Conservation (phyloP, 495 filamentous ascomycete species). For the Lepraria neglecta region DNA sequence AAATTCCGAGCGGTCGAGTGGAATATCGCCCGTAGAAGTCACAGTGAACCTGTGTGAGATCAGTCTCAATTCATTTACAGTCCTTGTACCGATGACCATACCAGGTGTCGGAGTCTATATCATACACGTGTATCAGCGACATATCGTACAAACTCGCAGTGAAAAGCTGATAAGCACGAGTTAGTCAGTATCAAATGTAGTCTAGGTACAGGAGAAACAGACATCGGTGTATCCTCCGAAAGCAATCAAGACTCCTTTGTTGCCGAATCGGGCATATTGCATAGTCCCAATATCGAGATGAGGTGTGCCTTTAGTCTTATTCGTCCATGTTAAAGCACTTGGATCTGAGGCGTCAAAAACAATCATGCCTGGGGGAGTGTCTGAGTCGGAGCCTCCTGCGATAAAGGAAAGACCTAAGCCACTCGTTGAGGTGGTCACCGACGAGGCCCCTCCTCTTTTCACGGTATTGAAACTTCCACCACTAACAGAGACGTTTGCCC, state of each 20-base stretch:
- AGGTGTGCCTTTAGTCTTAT: background rate
- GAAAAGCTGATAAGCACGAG: background rate
- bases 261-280: conserved; percentile 2
- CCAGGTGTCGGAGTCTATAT: conserved; percentile 3
- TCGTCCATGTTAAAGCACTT: conserved; percentile 3
- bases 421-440: background rate
- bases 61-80: background rate
- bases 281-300: conserved; percentile 2
- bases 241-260: conserved; percentile 7
- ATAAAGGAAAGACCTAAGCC: background rate
- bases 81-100: background rate
- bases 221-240: conserved; percentile 5
- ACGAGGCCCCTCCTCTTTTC: no score
- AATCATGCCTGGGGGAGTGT: background rate
- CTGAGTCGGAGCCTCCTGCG: background rate
- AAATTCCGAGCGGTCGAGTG: background rate
- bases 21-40: conserved; percentile 10
- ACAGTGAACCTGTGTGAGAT: conserved; percentile 1
- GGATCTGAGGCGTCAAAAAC: conserved; percentile 10
- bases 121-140: background rate
- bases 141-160: background rate
- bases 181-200: background rate
- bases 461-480: background rate
- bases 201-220: background rate
- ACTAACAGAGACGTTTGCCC: background rate